These are phyloP conservation scores for Acanthamoeba royreba DNA, from an alignment of 208 protist species.

Conservation along the genomic window DNA sequence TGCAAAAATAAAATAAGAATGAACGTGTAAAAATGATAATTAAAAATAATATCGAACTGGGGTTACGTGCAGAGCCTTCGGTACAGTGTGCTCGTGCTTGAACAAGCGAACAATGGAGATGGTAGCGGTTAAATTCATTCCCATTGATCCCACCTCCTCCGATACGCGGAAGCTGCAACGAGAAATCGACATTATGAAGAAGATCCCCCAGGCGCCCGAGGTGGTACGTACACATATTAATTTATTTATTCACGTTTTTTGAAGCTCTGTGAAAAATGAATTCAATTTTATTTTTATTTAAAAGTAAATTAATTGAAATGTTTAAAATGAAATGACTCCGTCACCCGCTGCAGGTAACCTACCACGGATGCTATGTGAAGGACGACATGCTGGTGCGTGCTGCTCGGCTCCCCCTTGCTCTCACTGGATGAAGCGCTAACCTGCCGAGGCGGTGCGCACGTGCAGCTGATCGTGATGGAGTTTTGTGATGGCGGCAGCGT, in stretches of 20 bases:
- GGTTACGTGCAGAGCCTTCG: not conserved
- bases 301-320: too few relatives aligned
- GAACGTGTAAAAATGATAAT: not conserved
- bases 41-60: not conserved
- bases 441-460: not conserved
- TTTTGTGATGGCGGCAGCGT: not conserved
- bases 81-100: not conserved
- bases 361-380: constrained; percentile 6
- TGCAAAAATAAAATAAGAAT: too few relatives aligned
- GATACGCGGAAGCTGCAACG: not conserved
- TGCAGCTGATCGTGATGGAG: constrained; percentile 6
- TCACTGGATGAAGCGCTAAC: not conserved
- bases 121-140: constrained; percentile 4
- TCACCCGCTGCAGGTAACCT: not conserved
- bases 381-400: not conserved
- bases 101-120: constrained; percentile 1
- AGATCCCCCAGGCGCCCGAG: not conserved
- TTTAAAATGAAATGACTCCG: too few relatives aligned
- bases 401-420: not conserved
- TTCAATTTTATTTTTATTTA: too few relatives aligned
- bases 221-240: not conserved
- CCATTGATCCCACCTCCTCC: not conserved
- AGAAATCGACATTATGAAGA: constrained; percentile 36
- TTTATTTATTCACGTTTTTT: not conserved
- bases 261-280: not conserved